Evolutionary conservation across 352 stramenopile genomes (phyloP).

Genomic region (Globisporangium orthogonon): DNA sequence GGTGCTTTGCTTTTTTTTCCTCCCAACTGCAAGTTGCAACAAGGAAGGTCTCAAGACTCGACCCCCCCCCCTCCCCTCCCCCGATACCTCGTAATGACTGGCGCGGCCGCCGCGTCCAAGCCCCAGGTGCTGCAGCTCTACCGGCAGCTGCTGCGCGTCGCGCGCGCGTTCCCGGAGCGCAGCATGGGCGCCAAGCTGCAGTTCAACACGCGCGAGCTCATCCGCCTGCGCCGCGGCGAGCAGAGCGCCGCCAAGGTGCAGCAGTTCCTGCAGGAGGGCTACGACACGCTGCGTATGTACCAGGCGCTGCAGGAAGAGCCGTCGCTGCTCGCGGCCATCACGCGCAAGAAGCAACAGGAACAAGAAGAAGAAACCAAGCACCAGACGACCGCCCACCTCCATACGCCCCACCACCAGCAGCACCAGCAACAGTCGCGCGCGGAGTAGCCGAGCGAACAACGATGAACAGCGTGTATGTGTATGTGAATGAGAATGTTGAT

Average conservation of each 20-base stretch:
- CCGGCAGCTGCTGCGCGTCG: constrained; percentile 41
- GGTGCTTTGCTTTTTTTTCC: not conserved
- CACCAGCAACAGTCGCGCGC: not conserved
- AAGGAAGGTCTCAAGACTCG: too few species aligned
- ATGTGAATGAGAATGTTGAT: not conserved
- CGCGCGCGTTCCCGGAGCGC: constrained; percentile 45
- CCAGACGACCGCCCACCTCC: not conserved
- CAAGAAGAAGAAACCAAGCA: not conserved
- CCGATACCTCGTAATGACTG: too few species aligned
- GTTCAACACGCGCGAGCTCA: constrained; percentile 70
- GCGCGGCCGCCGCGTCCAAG: constrained; percentile 8
- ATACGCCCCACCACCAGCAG: not conserved
- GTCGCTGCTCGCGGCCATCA: constrained; percentile 46
- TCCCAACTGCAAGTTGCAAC: not conserved
- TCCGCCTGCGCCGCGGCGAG: constrained; percentile 53
- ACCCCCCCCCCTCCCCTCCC: not conserved
- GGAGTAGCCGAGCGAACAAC: not conserved
- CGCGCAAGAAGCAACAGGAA: constrained; percentile 32
- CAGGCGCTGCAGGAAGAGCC: constrained; percentile 37
- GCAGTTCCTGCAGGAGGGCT: constrained; percentile 39
- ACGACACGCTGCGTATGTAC: constrained; percentile 55
- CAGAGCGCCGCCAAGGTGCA: constrained; percentile 27
- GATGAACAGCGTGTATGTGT: constrained; percentile 1
- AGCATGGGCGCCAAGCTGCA: constrained; percentile 63
- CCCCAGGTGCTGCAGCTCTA: constrained; percentile 57